Percentiles rank a stretch among this genome's conserved stretches.
Evolutionary conservation across 768 basidiomycete genomes (phyloP).

Genomic region (Collybia nuda): DNA sequence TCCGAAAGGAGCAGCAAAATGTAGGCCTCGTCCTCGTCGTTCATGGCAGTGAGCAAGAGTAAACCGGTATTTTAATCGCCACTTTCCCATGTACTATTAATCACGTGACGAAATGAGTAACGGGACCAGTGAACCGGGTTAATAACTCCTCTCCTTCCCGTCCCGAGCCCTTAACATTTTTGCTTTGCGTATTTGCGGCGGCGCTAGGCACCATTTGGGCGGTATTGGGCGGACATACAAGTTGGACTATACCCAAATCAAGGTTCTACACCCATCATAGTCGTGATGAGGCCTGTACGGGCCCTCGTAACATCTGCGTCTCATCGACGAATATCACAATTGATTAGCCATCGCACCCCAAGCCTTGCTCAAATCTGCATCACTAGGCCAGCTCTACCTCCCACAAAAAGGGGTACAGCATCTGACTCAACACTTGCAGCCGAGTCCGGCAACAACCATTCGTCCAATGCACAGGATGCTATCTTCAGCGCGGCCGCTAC

Average conservation of each 20-base stretch:
- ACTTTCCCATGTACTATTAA: no score
- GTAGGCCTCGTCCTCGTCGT: conserved; percentile 55
- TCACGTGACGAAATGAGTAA: no score
- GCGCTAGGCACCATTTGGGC: conserved; percentile 15
- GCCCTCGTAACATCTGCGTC: conserved; percentile 16
- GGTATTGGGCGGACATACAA: not conserved
- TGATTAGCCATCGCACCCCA: conserved; percentile 11
- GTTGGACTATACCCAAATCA: no score
- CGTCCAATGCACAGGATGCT: conserved; percentile 22
- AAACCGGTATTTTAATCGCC: conserved; percentile 2
- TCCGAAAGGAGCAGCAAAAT: conserved; percentile 81
- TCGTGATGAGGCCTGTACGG: conserved; percentile 30
- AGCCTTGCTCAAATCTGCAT: conserved; percentile 10
- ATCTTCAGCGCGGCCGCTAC: conserved; percentile 14
- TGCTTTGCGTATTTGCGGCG: conserved; percentile 16
- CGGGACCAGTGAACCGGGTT: conserved; percentile 1
- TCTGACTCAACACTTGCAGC: conserved; percentile 36
- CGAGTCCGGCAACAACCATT: conserved; percentile 19
- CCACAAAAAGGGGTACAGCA: conserved; percentile 21
- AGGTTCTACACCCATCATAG: no score
- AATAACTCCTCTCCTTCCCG: conserved; percentile 1
- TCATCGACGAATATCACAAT: conserved; percentile 16
- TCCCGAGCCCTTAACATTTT: not conserved
- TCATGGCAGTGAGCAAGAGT: conserved; percentile 20
- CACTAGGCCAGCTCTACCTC: conserved; percentile 5